These are phyloP conservation scores for Nakazawaea populi DNA, from an alignment of 805 yeast genomes.

Conservation along the genomic window DNA sequence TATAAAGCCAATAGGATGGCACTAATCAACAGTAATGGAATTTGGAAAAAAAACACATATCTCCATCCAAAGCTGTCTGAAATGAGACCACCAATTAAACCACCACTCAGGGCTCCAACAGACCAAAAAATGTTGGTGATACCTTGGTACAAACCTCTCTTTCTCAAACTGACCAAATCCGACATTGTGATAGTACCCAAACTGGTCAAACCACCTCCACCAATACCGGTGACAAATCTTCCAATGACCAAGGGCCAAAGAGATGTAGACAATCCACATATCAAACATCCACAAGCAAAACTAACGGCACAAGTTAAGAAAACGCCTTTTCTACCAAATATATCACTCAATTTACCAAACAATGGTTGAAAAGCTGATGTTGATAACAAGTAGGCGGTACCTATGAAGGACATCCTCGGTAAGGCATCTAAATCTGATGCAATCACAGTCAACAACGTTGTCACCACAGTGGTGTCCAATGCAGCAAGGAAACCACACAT, in stretches of 20 bases:
- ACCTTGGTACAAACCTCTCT: slow-evolving; percentile 82
- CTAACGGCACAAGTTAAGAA: slow-evolving; percentile 24
- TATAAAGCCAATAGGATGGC: slow-evolving; percentile 30
- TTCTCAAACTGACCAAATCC: slow-evolving; percentile 70
- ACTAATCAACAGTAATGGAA: slow-evolving; percentile 42
- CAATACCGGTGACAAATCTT: slow-evolving; percentile 75
- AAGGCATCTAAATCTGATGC: slow-evolving; percentile 46
- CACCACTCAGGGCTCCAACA: slow-evolving; percentile 72
- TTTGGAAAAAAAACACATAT: slow-evolving; percentile 47
- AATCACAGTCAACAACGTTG: slow-evolving; percentile 43
- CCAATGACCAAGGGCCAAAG: slow-evolving; percentile 44
- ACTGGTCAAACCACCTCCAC: slow-evolving; percentile 82
- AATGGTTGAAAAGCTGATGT: slow-evolving; percentile 49
- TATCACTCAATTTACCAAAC: slow-evolving; percentile 49
- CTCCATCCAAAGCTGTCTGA: slow-evolving; percentile 61
- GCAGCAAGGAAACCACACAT: slow-evolving; percentile 34
- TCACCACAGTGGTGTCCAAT: slow-evolving; percentile 49
- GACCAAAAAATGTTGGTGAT: slow-evolving; percentile 72
- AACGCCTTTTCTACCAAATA: slow-evolving; percentile 43
- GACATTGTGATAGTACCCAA: slow-evolving; percentile 70
- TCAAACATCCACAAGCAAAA: slow-evolving; percentile 32
- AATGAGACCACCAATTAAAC: slow-evolving; percentile 54
- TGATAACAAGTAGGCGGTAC: slow-evolving; percentile 33
- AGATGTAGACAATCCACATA: slow-evolving; percentile 36
- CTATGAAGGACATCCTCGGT: slow-evolving; percentile 36